Evolutionary conservation across 2,329 filamentous ascomycete species (phyloP), one percentile per base, ranked within the genome.

Genomic region (Exophiala sideris): DNA sequence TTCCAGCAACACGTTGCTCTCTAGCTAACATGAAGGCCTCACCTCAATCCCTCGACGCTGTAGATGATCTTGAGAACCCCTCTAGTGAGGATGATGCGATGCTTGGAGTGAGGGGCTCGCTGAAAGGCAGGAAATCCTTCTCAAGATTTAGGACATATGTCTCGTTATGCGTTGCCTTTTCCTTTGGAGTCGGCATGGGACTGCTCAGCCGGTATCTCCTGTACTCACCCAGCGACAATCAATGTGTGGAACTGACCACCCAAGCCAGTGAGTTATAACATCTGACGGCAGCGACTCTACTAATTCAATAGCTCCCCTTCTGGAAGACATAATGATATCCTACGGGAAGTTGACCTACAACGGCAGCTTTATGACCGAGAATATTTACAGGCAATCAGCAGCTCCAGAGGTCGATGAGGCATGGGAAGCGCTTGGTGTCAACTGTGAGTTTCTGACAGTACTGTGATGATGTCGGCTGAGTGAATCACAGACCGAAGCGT

Each of bases 401-500:
- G 71, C 76, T 0, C 75, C 77, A 0, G 77, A 80, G 48, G 79
- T 83, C 0, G 82, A 85, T 56, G 73, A 73, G 3, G 82, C 81
- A 0, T 85, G 82, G 82, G 73, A 70, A 16, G 71, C 72, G 2
- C 58, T 82, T 0, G 79, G 79, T 9, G 69, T 76, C 1, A 73
- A 80, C n/a, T 82, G 79, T 81, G 57, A 58, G 75, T 61, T 14
- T 34, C 4, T n/a, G 3, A 3, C 2, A 40, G 35, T 33, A 21
- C 42, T 38, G 14, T 36, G 34, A 24, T 1, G 39, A 50, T 49
- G 52, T 2, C 0, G 38, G 38, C 38, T 40, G 18, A 40, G 16
- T 24, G 34, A 54, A 55, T 47, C 9, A 59, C 24, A 79, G 76
- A 76, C 45, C 72, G 73, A 21, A 66, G 76, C 6, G 70, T 81